Conservation (phyloP, 768 basidiomycete species). For the Cystobasidium ongulense region DNA sequence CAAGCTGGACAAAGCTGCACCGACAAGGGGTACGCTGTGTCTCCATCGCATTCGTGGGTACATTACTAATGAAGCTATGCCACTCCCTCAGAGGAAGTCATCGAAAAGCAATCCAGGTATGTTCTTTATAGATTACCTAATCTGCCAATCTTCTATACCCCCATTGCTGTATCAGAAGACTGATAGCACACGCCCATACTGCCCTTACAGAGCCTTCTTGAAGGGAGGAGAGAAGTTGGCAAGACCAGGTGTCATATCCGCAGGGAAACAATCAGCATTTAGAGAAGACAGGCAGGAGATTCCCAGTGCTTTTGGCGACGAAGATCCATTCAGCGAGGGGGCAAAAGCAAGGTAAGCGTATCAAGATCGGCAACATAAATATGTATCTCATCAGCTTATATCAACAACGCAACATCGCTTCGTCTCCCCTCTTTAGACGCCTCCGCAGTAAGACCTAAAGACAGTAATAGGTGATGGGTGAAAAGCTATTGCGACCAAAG, state of each 20-base stretch:
- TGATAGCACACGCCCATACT: neutral
- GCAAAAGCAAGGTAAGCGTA: neutral
- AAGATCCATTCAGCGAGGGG: neutral
- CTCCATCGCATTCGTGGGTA: too few species aligned
- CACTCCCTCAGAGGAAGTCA: conserved; percentile 7
- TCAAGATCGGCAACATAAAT: neutral
- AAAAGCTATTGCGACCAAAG: too few species aligned
- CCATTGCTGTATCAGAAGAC: neutral
- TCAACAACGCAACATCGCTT: too few species aligned
- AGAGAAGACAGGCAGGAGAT: neutral
- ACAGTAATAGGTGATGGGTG: too few species aligned
- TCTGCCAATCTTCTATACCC: neutral
- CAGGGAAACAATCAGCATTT: conserved; percentile 23
- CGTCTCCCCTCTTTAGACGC: neutral
- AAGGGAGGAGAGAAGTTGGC: conserved; percentile 18
- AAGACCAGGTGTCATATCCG: conserved; percentile 27
- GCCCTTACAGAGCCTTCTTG: conserved; percentile 11
- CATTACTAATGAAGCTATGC: too few species aligned
- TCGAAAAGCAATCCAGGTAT: conserved; percentile 22
- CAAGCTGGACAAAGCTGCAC: conserved; percentile 19
- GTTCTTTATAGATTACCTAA: neutral
- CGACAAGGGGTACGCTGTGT: neutral
- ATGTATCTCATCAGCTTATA: too few species aligned
- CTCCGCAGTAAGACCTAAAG: too few species aligned
- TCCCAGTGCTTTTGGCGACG: conserved; percentile 20